phyloP scores from a whole-genome alignment of 352 stramenopile species.

The Phytophthora quininea region DNA sequence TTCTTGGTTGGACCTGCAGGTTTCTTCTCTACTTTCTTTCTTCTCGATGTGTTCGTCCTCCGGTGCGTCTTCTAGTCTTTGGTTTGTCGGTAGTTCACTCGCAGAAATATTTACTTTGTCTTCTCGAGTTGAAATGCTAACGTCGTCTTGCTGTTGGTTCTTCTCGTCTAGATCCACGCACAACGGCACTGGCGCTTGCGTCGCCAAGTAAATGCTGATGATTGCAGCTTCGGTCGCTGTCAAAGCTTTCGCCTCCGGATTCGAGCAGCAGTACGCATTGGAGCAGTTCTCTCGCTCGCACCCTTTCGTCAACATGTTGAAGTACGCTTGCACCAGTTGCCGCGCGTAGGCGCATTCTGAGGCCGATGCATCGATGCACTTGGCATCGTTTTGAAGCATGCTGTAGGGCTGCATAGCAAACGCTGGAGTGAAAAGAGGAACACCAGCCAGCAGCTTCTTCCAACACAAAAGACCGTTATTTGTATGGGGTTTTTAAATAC shows the following conservation, averaged over 20 bases:
- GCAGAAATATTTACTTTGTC: neutral
- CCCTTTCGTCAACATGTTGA: slow-evolving; percentile 62
- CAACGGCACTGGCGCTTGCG: slow-evolving; percentile 42
- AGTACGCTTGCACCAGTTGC: slow-evolving; percentile 67
- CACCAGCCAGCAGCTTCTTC: too few species aligned
- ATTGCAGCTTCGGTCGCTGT: slow-evolving; percentile 52
- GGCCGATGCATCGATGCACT: slow-evolving; percentile 4
- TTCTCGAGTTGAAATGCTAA: neutral
- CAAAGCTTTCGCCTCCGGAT: slow-evolving; percentile 17
- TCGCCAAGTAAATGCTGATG: slow-evolving; percentile 57
- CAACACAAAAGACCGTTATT: neutral
- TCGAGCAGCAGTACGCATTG: slow-evolving; percentile 51
- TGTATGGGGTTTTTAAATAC: neutral
- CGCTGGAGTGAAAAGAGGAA: too few species aligned
- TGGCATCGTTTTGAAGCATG: slow-evolving; percentile 20
- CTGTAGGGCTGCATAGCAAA: neutral
- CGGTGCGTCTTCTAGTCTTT: neutral
- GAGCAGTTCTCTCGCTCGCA: slow-evolving; percentile 40
- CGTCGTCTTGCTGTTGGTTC: neutral
- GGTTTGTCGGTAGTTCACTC: neutral
- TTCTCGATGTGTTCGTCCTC: slow-evolving; percentile 10
- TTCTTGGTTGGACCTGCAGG: slow-evolving; percentile 4
- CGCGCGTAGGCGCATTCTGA: slow-evolving; percentile 48
- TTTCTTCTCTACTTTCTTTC: slow-evolving; percentile 5
- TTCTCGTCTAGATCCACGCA: slow-evolving; percentile 34